These are phyloP conservation scores for Naematelia aurantialba DNA, from an alignment of 768 basidiomycete genomes.

Conservation along the genomic window DNA sequence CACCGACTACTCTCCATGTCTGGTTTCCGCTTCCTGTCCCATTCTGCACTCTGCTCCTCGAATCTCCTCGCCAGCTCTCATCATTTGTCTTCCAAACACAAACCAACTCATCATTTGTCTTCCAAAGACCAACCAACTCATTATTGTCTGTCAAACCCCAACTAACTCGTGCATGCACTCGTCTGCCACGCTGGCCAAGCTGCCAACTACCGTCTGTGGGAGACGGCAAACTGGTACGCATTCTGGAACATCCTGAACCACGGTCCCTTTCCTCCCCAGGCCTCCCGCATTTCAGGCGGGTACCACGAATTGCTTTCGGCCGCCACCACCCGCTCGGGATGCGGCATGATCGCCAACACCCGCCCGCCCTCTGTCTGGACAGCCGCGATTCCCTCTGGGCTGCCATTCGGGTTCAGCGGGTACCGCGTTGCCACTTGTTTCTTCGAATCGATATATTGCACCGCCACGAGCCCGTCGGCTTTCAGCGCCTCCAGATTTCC, in stretches of 20 bases:
- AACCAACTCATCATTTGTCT: too few relatives aligned
- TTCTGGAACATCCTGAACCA: slow-evolving; percentile 96
- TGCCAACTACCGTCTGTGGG: slow-evolving; percentile 1
- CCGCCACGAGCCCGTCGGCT: slow-evolving; percentile 60
- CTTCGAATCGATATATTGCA: slow-evolving; percentile 75
- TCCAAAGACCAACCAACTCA: too few relatives aligned
- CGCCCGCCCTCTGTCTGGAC: slow-evolving; percentile 80
- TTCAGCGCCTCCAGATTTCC: slow-evolving; percentile 56
- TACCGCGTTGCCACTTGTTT: slow-evolving; percentile 62
- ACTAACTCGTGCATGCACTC: too few relatives aligned
- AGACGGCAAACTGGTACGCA: slow-evolving; percentile 54
- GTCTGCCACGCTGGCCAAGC: too few relatives aligned
- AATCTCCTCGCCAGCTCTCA: too few relatives aligned
- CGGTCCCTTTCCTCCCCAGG: slow-evolving; percentile 75
- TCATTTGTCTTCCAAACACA: too few relatives aligned
- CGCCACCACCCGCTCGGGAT: slow-evolving; percentile 81
- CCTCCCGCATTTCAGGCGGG: slow-evolving; percentile 58
- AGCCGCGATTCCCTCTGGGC: slow-evolving; percentile 79
- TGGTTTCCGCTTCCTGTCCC: too few relatives aligned
- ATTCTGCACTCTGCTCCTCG: too few relatives aligned
- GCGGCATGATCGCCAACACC: slow-evolving; percentile 95
- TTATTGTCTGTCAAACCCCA: too few relatives aligned
- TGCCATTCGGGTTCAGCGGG: slow-evolving; percentile 56
- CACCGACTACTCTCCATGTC: too few relatives aligned
- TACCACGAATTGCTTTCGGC: slow-evolving; percentile 91